Evolutionary conservation across 1,284 basidiomycete genomes (phyloP).

Genomic region (Apiotrichum mycotoxinovorans): DNA sequence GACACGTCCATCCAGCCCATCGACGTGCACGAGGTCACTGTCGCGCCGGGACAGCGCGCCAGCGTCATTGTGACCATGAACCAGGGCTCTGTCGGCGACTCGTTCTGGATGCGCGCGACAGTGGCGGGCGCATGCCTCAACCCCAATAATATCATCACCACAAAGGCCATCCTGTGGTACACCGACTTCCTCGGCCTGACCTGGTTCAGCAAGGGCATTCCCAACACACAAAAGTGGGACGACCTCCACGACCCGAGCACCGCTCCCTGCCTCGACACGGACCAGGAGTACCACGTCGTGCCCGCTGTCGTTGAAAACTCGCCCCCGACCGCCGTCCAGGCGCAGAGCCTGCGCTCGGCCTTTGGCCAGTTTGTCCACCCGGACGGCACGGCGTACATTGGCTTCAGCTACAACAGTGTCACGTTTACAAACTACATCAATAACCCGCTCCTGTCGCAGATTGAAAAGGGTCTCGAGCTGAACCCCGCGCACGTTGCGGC

Average conservation of each 20-base stretch:
- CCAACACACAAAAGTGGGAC: constrained; percentile 26
- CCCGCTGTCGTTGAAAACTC: constrained; percentile 33
- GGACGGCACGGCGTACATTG: constrained; percentile 20
- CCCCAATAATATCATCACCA: neutral
- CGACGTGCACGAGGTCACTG: constrained; percentile 23
- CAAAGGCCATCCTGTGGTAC: constrained; percentile 13
- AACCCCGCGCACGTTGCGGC: constrained; percentile 20
- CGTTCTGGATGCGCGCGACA: constrained; percentile 39
- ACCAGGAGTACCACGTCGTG: constrained; percentile 23
- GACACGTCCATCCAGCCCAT: constrained; percentile 26
- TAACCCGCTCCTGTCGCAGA: constrained; percentile 37
- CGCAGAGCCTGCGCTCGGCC: constrained; percentile 22
- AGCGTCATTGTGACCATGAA: constrained; percentile 37
- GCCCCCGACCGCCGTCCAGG: constrained; percentile 15
- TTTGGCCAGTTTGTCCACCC: constrained; percentile 23
- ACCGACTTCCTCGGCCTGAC: constrained; percentile 11
- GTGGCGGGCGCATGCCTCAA: constrained; percentile 19
- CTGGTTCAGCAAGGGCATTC: constrained; percentile 5
- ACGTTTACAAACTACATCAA: constrained; percentile 34
- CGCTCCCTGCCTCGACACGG: constrained; percentile 24
- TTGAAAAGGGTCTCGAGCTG: constrained; percentile 22
- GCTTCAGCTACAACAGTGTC: constrained; percentile 38
- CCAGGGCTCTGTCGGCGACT: constrained; percentile 27
- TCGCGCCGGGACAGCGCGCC: constrained; percentile 36
- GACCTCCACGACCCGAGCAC: constrained; percentile 8